Percentiles rank a stretch among this genome's conserved stretches.
Evolutionary conservation across 1,284 basidiomycete species (phyloP).

Genomic region (Porogramme epimiltina): DNA sequence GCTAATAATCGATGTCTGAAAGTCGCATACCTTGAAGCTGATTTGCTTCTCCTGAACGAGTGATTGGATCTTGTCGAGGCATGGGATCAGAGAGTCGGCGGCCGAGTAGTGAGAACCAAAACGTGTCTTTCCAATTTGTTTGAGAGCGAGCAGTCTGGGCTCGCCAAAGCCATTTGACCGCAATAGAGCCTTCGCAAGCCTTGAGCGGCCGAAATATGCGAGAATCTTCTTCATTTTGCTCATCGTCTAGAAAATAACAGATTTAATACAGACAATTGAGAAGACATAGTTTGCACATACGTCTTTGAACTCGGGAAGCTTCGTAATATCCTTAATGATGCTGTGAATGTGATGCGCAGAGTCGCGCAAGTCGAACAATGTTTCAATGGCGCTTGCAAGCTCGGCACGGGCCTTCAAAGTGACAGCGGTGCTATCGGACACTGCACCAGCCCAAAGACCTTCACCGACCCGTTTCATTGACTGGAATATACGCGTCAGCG

Average conservation of each 20-base stretch:
- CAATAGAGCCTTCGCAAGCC: neutral
- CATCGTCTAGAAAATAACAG: too few relatives aligned
- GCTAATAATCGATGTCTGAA: too few relatives aligned
- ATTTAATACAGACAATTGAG: too few relatives aligned
- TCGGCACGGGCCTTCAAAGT: constrained; percentile 27
- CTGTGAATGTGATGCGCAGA: constrained; percentile 34
- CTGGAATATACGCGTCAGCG: constrained; percentile 9
- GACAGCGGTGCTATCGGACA: constrained; percentile 37
- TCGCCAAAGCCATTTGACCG: too few relatives aligned
- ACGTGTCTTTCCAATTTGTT: neutral
- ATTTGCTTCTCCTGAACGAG: neutral
- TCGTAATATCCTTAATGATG: constrained; percentile 32
- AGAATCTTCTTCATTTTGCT: neutral
- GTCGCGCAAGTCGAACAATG: constrained; percentile 33
- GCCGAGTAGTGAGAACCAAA: neutral
- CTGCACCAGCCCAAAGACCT: constrained; percentile 25
- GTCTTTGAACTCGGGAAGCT: constrained; percentile 27
- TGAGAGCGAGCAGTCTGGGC: neutral
- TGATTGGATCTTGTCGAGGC: neutral
- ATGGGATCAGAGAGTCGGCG: neutral
- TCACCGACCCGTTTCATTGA: constrained; percentile 23
- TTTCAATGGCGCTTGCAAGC: constrained; percentile 21
- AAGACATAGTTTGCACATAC: neutral
- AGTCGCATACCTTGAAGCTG: neutral
- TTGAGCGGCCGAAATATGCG: neutral